A percentile compares a stretch with the other conserved stretches of the same genome.
These are phyloP conservation scores for Alternaria novae-zelandiae DNA, from an alignment of 2,329 filamentous ascomycete species.

Conservation along the genomic window DNA sequence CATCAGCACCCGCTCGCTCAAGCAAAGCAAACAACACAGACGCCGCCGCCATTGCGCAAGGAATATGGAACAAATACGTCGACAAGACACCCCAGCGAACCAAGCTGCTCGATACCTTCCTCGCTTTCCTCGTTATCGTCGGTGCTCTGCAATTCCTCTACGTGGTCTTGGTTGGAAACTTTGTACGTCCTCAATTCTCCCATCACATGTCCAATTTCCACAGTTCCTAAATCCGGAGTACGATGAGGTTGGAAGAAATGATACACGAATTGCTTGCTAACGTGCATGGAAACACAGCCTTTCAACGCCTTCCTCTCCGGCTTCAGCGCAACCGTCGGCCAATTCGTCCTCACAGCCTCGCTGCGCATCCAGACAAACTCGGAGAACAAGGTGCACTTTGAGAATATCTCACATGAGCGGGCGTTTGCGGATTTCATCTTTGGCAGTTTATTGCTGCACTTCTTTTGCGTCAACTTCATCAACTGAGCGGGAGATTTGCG, in stretches of 20 bases:
- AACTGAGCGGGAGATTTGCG: slow-evolving; percentile 66
- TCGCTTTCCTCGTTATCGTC: slow-evolving; percentile 83
- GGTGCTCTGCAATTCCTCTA: slow-evolving; percentile 94
- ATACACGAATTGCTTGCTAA: neutral
- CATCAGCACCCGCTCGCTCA: slow-evolving; percentile 22
- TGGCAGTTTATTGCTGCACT: slow-evolving; percentile 93
- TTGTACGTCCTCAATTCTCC: slow-evolving; percentile 65
- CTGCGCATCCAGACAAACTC: slow-evolving; percentile 91
- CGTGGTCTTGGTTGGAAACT: slow-evolving; percentile 90
- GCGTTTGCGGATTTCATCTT: slow-evolving; percentile 97
- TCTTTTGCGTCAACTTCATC: slow-evolving; percentile 99
- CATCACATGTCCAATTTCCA: neutral
- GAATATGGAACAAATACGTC: slow-evolving; percentile 79
- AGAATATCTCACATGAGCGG: slow-evolving; percentile 78
- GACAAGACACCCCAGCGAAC: slow-evolving; percentile 85
- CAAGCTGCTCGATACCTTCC: slow-evolving; percentile 89
- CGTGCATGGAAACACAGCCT: slow-evolving; percentile 65
- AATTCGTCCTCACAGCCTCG: slow-evolving; percentile 92
- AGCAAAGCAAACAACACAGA: slow-evolving; percentile 42
- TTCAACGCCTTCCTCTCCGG: slow-evolving; percentile 99
- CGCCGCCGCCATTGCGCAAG: slow-evolving; percentile 66
- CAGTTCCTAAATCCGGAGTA: neutral
- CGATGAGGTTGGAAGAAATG: neutral
- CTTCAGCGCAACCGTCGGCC: slow-evolving; percentile 91
- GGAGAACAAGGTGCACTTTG: slow-evolving; percentile 80